Evolutionary conservation across 768 basidiomycete genomes (phyloP), one percentile per base, ranked within the genome.

Genomic region (Suillus brevipes): DNA sequence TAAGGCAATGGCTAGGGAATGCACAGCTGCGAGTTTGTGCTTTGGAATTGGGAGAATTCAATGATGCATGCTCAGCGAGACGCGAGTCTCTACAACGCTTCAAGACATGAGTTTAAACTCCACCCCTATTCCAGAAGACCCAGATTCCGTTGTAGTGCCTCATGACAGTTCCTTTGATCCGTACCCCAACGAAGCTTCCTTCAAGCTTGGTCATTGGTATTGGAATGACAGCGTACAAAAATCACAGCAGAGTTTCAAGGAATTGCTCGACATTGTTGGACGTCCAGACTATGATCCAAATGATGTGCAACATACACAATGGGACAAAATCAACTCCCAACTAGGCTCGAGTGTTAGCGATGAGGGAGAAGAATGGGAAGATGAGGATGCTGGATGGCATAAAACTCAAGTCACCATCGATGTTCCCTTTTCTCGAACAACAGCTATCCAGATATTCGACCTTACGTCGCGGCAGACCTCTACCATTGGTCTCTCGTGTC

Each of bases 201-300:
- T 71, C 34, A 23, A 28, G 8, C 57, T 70, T 20, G 69, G 67
- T 1, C 58, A 72, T 10, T 73, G 71, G 71, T 69, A 68, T 59
- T 73, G 71, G 68, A 65, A 66, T 20, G 57, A 60, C n/a, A 45
- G 70, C 1, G 56, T 31, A 14, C 70, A 70, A 42, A 72, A 73
- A 53, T 28, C 28, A 1, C 64, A 67, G 28, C 31, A 53, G 37
- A 50, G 62, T 28, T 28, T 28, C 28, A 28, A 28, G 31, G 23
- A 47, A 4, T 66, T 70, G 16, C 12, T 70, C 2, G 43, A 63
- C 3, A 28, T 28, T n/a, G 31, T 70, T 8, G 18, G 68, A 28
- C 7, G 49, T 42, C 25, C 36, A 38, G 49, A 56, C 43, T 62
- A 47, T 38, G 40, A 59, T 65, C 49, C 56, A 6, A 43, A 47